phyloP scores from a whole-genome alignment of 2,329 filamentous ascomycete genomes.

The Verticillium tricorpus region DNA sequence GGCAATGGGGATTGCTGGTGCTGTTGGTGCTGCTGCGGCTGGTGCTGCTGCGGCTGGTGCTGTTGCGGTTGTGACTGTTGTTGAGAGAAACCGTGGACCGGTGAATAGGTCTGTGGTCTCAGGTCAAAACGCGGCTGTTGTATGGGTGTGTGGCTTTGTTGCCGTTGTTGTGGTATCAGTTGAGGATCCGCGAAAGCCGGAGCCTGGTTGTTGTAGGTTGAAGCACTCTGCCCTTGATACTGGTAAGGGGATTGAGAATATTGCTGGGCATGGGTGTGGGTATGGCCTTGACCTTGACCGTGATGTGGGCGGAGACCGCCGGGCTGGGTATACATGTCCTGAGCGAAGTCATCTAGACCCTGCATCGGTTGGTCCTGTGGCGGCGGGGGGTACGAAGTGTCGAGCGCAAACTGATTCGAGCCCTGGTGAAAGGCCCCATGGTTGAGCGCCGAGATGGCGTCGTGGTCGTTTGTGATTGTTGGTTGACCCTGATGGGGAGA shows the following conservation, averaged over 20 bases:
- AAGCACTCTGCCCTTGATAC: slow-evolving; percentile 25
- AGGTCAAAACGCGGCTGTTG: slow-evolving; percentile 16
- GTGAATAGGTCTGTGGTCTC: slow-evolving; percentile 8
- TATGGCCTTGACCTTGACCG: not conserved
- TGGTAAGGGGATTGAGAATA: slow-evolving; percentile 28
- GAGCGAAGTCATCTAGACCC: slow-evolving; percentile 29
- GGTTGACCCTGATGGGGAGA: slow-evolving; percentile 11
- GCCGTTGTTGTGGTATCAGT: slow-evolving; percentile 26
- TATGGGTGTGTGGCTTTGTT: slow-evolving; percentile 28
- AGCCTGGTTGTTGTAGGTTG: slow-evolving; percentile 25
- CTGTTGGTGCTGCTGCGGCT: slow-evolving; percentile 3
- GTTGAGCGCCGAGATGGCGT: slow-evolving; percentile 4
- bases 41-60: slow-evolving; percentile 13
- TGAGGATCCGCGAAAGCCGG: slow-evolving; percentile 27
- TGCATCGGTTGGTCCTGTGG: slow-evolving; percentile 31
- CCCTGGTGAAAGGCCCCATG: slow-evolving; percentile 9
- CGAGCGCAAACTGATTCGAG: slow-evolving; percentile 8
- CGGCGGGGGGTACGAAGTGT: slow-evolving; percentile 21
- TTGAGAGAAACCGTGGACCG: slow-evolving; percentile 22
- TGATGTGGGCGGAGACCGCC: slow-evolving; percentile 26
- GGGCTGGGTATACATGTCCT: slow-evolving; percentile 32
- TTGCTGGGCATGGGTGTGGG: slow-evolving; percentile 15
- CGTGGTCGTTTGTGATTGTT: slow-evolving; percentile 7
- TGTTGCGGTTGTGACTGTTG: slow-evolving; percentile 20
- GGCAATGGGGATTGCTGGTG: not conserved